These are phyloP conservation scores for Colletotrichum orbiculare DNA, from an alignment of 2,329 filamentous ascomycete genomes.

Conservation along the genomic window DNA sequence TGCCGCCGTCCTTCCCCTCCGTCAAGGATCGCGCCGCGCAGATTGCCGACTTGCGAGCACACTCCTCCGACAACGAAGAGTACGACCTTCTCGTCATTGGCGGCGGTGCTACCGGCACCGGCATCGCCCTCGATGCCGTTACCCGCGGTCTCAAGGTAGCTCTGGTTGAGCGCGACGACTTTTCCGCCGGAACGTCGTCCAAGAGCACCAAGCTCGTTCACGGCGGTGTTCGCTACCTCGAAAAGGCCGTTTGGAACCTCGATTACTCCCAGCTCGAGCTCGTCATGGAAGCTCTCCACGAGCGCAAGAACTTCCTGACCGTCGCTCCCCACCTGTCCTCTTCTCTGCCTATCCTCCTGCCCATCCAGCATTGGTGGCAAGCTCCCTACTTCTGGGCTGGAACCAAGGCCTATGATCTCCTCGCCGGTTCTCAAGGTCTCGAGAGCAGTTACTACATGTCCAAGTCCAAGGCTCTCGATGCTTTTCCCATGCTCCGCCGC, in stretches of 20 bases:
- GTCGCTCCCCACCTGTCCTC: constrained; percentile 84
- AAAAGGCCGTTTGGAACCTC: constrained; percentile 87
- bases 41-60: constrained; percentile 52
- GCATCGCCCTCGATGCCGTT: constrained; percentile 83
- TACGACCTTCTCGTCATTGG: constrained; percentile 86
- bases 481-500: constrained; percentile 82
- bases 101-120: constrained; percentile 81
- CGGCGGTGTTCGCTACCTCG: constrained; percentile 84
- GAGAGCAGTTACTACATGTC: constrained; percentile 86
- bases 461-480: constrained; percentile 79
- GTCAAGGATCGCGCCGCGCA: constrained; percentile 50
- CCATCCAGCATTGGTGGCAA: constrained; percentile 86
- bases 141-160: constrained; percentile 84
- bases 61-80: constrained; percentile 57
- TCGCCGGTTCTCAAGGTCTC: constrained; percentile 84
- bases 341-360: constrained; percentile 87
- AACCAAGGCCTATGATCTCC: constrained; percentile 82
- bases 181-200: constrained; percentile 83
- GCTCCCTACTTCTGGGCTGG: constrained; percentile 78
- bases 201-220: constrained; percentile 91
- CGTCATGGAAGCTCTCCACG: constrained; percentile 83
- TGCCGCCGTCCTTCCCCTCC: constrained; percentile 50
- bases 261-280: constrained; percentile 86
- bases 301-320: constrained; percentile 85
- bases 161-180: constrained; percentile 85